Evolutionary conservation across 768 basidiomycete species (phyloP).

Genomic region (Myochromella boudieri): DNA sequence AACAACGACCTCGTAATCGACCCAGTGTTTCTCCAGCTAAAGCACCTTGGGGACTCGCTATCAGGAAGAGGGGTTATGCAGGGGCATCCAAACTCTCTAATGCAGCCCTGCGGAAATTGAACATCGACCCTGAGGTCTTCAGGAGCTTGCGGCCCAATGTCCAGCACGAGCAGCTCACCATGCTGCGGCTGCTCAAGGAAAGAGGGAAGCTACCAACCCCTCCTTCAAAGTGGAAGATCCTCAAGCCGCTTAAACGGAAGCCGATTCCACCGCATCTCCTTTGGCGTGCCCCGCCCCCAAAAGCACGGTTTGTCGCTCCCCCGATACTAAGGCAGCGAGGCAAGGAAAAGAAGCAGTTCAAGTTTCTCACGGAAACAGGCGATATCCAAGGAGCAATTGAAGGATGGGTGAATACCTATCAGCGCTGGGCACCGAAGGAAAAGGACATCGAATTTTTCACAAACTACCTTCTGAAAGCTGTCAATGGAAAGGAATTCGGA

Average conservation of each 20-base stretch:
- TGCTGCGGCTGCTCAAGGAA: constrained; percentile 50
- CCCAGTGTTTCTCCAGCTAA: constrained; percentile 36
- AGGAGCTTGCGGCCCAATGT: constrained; percentile 58
- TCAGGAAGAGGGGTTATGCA: constrained; percentile 29
- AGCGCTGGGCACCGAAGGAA: constrained; percentile 60
- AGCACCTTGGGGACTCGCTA: constrained; percentile 27
- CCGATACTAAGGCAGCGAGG: constrained; percentile 61
- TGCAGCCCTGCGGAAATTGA: constrained; percentile 58
- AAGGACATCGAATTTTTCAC: constrained; percentile 77
- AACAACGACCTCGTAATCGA: constrained; percentile 58
- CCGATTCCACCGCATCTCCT: constrained; percentile 40
- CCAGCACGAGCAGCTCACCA: constrained; percentile 74
- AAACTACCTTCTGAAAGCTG: constrained; percentile 68
- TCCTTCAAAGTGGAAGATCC: constrained; percentile 44
- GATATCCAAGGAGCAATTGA: constrained; percentile 76
- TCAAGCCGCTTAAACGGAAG: constrained; percentile 51
- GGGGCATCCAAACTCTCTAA: constrained; percentile 47
- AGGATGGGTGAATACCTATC: constrained; percentile 71
- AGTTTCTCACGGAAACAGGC: constrained; percentile 59
- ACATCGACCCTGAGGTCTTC: constrained; percentile 77
- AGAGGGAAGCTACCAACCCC: constrained; percentile 39
- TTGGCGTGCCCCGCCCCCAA: constrained; percentile 52
- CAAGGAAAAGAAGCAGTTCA: constrained; percentile 53
- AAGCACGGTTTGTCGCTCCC: constrained; percentile 48
- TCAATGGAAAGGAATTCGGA: constrained; percentile 51